Base-by-base conservation (phyloP, 805 yeast genomes). In the Sungouiozyma intestinalis region DNA sequence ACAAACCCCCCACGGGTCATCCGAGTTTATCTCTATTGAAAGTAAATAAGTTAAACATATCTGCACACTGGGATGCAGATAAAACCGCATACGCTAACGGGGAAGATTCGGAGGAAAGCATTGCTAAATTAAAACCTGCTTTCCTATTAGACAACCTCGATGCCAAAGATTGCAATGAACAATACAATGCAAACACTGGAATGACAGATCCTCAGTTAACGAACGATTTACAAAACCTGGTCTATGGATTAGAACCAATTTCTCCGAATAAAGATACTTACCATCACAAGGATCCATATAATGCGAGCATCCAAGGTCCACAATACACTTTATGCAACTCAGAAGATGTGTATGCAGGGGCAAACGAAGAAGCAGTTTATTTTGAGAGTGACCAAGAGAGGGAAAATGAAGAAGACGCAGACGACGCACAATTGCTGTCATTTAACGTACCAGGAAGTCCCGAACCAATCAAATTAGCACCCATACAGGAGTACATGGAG, bases 1-100 rank as follows among this genome's bases (percentile, higher is more conserved):
- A 38, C 18, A 15, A 38, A 24, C 2, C 9, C n/a, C 3, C 17
- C n/a, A 3, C 13, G 9, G 5, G 45, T 38, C 52, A 55, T 32
- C 47, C 45, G 33, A 41, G 39, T 16, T 42, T 32, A 19, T n/a
- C 33, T 14, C 1, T 39, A 16, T 36, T 40, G 34, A 39, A 14
- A 43, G 35, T 31, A 37, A 32, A 20, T 3, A 33, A 13, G 9
- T 33, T 17, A 16, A 17, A 33, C 36, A 17, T 33, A 11, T n/a
- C 19, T 11, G 9, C 13, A n/a, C 11, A 33, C 29, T 24, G 29
- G 29, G 29, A 24, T 24, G 11, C 6, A 7, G 29, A 24, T 24
- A 24, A 24, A 24, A 11, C 9, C 29, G 29, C 11, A 11, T 6
- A 11, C 11, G 11, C 11, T 24, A 6, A 24, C 6, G 11, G 29